phyloP scores from a whole-genome alignment of 2,329 filamentous ascomycete species.

The Botrytis sinoallii region DNA sequence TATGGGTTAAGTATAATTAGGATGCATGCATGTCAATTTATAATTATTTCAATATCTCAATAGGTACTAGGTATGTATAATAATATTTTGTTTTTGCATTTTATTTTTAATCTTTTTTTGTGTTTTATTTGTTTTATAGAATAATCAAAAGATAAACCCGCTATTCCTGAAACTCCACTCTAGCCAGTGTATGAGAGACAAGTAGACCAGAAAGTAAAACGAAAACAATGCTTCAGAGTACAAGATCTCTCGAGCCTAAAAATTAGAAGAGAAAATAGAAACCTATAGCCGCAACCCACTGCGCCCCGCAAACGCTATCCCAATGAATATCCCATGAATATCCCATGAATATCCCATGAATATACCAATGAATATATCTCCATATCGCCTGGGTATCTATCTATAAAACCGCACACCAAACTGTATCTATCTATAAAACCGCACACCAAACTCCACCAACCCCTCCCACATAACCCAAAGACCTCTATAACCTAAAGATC shows the following conservation, averaged over 20 bases:
- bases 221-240: background rate
- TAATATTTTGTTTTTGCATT: background rate
- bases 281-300: background rate
- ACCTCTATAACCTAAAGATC: no score
- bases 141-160: background rate
- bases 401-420: background rate
- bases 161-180: background rate
- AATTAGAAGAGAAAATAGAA: background rate
- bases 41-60: background rate
- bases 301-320: background rate
- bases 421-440: background rate
- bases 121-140: background rate
- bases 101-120: background rate
- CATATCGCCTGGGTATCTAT: background rate
- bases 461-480: accelerated
- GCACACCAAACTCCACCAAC: background rate
- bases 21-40: no score
- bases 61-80: background rate
- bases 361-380: no score
- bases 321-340: background rate
- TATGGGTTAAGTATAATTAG: no score
- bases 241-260: background rate
- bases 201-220: background rate
- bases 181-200: background rate
- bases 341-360: no score